Percentiles rank a stretch among this genome's conserved stretches.
Evolutionary conservation across 2,329 filamentous ascomycete genomes (phyloP).

Genomic region (Neopestalotiopsis rosae): DNA sequence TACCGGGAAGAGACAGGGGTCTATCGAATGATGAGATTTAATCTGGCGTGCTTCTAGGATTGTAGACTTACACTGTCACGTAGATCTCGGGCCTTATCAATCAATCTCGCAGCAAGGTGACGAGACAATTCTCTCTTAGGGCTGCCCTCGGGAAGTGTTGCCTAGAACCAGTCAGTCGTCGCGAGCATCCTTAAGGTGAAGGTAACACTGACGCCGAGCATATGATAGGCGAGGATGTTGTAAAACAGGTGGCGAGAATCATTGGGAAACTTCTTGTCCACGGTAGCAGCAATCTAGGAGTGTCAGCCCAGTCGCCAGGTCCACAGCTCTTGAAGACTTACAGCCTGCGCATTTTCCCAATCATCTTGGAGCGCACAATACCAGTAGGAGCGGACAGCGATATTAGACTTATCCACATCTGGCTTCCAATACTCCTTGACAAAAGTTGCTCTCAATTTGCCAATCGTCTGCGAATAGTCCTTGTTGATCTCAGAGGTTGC

Average conservation of each 20-base stretch:
- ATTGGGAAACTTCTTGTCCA: constrained; percentile 56
- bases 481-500: constrained; percentile 48
- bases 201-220: constrained; percentile 50
- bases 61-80: constrained; percentile 14
- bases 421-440: constrained; percentile 50
- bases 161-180: neutral
- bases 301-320: constrained; percentile 16
- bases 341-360: constrained; percentile 61
- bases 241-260: constrained; percentile 58
- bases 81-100: constrained; percentile 17
- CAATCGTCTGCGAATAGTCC: constrained; percentile 54
- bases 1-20: constrained; percentile 15
- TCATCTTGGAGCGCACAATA: constrained; percentile 62
- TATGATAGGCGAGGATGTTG: constrained; percentile 59
- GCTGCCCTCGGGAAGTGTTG: neutral
- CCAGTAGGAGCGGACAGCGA: constrained; percentile 51
- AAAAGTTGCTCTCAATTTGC: constrained; percentile 53
- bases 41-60: neutral
- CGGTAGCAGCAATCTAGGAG: constrained; percentile 55
- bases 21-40: constrained; percentile 14
- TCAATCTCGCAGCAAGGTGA: constrained; percentile 9
- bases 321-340: constrained; percentile 31
- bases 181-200: neutral
- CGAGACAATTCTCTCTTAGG: constrained; percentile 17
- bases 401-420: constrained; percentile 48